phyloP scores from a whole-genome alignment of 805 yeast genomes.

The Lipomyces spencermartinsiae region DNA sequence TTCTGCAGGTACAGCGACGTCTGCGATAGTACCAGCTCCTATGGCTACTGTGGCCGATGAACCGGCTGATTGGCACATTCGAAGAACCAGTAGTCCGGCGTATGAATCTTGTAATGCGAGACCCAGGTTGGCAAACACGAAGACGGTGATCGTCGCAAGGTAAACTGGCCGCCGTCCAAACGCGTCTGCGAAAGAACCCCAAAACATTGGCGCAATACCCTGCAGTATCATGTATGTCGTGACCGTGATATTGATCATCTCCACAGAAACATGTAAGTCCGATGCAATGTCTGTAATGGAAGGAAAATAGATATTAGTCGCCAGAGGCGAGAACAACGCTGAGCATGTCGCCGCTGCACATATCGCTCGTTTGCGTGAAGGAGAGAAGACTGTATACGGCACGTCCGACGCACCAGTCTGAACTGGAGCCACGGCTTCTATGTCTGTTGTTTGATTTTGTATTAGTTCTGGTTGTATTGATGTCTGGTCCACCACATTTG shows the following conservation, averaged over 20 bases:
- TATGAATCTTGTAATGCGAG: slow-evolving; percentile 70
- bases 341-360: slow-evolving; percentile 49
- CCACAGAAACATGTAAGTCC: slow-evolving; percentile 62
- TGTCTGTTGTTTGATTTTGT: neutral
- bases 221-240: slow-evolving; percentile 79
- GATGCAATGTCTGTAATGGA: slow-evolving; percentile 65
- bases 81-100: slow-evolving; percentile 66
- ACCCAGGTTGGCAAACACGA: slow-evolving; percentile 70
- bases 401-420: slow-evolving; percentile 18
- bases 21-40: slow-evolving; percentile 89
- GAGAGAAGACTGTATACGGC: slow-evolving; percentile 29
- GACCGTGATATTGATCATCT: slow-evolving; percentile 69
- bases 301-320: slow-evolving; percentile 82
- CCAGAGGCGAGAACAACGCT: slow-evolving; percentile 72
- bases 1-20: slow-evolving; percentile 66
- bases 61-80: slow-evolving; percentile 80
- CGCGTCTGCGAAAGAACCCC: slow-evolving; percentile 71
- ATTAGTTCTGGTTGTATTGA: neutral
- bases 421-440: slow-evolving; percentile 7
- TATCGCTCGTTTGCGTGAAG: slow-evolving; percentile 15
- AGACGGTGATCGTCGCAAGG: slow-evolving; percentile 59
- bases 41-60: slow-evolving; percentile 84
- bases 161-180: slow-evolving; percentile 76
- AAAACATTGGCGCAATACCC: slow-evolving; percentile 74
- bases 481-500: neutral